Evolutionary conservation across 495 filamentous ascomycete species (phyloP).

Genomic region (Podospora comata): DNA sequence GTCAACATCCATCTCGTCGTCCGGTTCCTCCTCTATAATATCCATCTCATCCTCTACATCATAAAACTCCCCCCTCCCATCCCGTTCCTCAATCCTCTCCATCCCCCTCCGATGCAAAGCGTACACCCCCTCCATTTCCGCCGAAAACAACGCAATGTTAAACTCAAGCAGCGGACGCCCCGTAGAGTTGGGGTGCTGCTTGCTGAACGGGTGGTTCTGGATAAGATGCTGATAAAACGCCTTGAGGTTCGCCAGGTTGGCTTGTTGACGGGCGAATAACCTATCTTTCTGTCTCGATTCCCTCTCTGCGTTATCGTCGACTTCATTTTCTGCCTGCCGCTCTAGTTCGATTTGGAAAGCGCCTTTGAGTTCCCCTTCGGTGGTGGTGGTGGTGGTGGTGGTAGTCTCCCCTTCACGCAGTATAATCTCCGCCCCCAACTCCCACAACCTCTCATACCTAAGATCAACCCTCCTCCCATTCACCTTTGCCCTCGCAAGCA

Average conservation of each 20-base stretch:
- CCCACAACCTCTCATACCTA: slow-evolving; percentile 38
- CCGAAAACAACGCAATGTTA: slow-evolving; percentile 39
- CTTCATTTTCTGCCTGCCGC: slow-evolving; percentile 2
- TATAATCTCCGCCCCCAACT: slow-evolving; percentile 43
- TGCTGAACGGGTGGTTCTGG: slow-evolving; percentile 39
- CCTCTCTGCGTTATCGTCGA: neutral
- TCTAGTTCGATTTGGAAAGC: neutral
- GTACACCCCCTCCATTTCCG: slow-evolving; percentile 40
- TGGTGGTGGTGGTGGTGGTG: neutral
- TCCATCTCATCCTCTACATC: slow-evolving; percentile 12
- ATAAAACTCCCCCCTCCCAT: slow-evolving; percentile 3
- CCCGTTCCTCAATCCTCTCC: slow-evolving; percentile 15
- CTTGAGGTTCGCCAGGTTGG: slow-evolving; percentile 28
- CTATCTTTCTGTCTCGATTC: slow-evolving; percentile 1
- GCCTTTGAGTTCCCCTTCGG: neutral
- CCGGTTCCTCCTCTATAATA: slow-evolving; percentile 13
- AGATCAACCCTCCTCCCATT: slow-evolving; percentile 36
- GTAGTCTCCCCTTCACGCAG: slow-evolving; percentile 36
- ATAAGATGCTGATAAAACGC: slow-evolving; percentile 39
- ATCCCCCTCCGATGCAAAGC: slow-evolving; percentile 25
- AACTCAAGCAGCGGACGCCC: slow-evolving; percentile 37
- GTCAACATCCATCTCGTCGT: slow-evolving; percentile 1
- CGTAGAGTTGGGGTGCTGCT: slow-evolving; percentile 26
- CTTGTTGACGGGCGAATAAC: neutral
- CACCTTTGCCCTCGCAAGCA: slow-evolving; percentile 33